These are phyloP conservation scores for Moniliophthora roreri DNA, from an alignment of 1,284 basidiomycete genomes.

Conservation along the genomic window DNA sequence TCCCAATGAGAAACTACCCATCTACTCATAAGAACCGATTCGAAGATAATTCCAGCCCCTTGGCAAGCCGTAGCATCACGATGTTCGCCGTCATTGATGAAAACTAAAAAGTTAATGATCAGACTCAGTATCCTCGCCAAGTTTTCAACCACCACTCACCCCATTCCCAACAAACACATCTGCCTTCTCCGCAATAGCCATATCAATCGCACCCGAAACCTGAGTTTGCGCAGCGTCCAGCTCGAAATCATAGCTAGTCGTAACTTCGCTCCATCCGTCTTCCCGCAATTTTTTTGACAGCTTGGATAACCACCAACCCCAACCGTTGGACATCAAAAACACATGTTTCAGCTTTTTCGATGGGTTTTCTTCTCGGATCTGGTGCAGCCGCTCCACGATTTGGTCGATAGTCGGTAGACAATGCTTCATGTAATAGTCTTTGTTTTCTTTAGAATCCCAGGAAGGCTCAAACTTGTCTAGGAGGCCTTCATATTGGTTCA, in stretches of 20 bases:
- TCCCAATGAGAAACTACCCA: neutral
- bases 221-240: slow-evolving; percentile 48
- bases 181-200: slow-evolving; percentile 66
- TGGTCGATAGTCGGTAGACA: slow-evolving; percentile 58
- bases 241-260: slow-evolving; percentile 39
- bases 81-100: slow-evolving; percentile 9
- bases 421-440: slow-evolving; percentile 47
- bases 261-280: slow-evolving; percentile 54
- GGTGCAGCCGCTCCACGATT: slow-evolving; percentile 45
- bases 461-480: slow-evolving; percentile 48
- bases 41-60: slow-evolving; percentile 6
- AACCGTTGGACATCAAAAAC: slow-evolving; percentile 62
- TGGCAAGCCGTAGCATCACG: slow-evolving; percentile 8
- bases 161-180: slow-evolving; percentile 63
- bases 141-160: slow-evolving; percentile 3
- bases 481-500: slow-evolving; percentile 53
- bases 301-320: slow-evolving; percentile 46
- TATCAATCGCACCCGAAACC: slow-evolving; percentile 65
- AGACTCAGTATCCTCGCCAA: neutral
- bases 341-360: slow-evolving; percentile 31
- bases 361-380: slow-evolving; percentile 30
- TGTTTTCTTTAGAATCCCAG: slow-evolving; percentile 11
- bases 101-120: neutral
- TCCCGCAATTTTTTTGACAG: slow-evolving; percentile 42
- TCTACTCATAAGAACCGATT: slow-evolving; percentile 11